Conservation (phyloP, 257 asterid genomes). For the Solanum neorickii region DNA sequence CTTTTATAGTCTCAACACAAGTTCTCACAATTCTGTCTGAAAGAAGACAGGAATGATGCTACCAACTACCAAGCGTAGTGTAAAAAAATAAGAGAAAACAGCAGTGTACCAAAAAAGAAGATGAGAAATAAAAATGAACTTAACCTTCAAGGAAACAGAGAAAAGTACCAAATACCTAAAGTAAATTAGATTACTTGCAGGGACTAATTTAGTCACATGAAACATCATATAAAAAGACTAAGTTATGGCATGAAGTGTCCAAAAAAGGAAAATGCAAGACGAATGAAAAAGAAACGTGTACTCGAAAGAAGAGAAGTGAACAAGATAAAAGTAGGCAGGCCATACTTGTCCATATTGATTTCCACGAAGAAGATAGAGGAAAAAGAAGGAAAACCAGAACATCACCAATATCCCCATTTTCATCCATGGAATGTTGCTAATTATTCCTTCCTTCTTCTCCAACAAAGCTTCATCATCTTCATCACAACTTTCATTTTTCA, state of each 20-base stretch:
- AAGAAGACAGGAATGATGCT: not conserved
- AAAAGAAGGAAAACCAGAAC: conserved; percentile 62
- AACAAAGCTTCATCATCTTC: conserved; percentile 19
- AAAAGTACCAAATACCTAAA: not conserved
- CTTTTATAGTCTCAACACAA: not conserved
- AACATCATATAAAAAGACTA: not conserved
- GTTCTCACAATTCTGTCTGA: not conserved
- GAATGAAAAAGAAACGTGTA: not conserved
- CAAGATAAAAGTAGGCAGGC: not conserved
- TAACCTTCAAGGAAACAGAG: not conserved
- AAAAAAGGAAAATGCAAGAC: not conserved
- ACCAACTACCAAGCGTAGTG: not conserved
- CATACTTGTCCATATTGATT: conserved; percentile 61
- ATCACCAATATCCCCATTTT: conserved; percentile 45
- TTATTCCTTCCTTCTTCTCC: not conserved
- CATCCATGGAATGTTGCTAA: conserved; percentile 37
- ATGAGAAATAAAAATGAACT: not conserved
- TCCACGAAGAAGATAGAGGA: conserved; percentile 73
- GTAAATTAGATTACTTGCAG: not conserved
- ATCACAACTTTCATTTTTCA: not conserved
- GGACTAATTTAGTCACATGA: not conserved
- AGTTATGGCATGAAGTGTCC: not conserved
- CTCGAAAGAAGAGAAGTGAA: not conserved
- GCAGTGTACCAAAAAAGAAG: not conserved
- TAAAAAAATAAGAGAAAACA: too few relatives aligned